Percentiles rank a stretch among this genome's conserved stretches.
Conservation (phyloP, 345 rosid genomes). For the Turritis glabra region DNA sequence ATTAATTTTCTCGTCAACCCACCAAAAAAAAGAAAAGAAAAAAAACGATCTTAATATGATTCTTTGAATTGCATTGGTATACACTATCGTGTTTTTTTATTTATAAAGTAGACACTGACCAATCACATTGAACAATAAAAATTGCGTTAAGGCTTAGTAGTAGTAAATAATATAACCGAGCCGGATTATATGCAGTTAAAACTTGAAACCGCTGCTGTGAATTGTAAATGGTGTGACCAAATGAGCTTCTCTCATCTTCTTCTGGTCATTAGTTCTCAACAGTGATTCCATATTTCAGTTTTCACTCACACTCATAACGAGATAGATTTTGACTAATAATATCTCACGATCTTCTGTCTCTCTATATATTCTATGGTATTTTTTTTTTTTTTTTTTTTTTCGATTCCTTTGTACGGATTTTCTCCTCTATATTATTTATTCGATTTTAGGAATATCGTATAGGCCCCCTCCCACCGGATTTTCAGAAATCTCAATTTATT, state of each 20-base stretch:
- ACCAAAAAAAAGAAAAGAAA: no score
- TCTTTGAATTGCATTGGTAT: no score
- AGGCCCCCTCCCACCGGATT: slow-evolving; percentile 60
- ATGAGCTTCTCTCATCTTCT: background rate
- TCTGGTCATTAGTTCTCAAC: background rate
- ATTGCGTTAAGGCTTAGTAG: no score
- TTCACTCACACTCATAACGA: background rate
- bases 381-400: background rate
- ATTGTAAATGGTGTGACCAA: background rate
- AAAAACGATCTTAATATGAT: background rate
- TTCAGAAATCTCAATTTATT: slow-evolving; percentile 44
- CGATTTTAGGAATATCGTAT: slow-evolving; percentile 26
- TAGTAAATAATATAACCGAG: no score
- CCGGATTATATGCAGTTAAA: background rate
- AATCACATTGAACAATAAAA: no score
- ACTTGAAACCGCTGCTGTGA: background rate
- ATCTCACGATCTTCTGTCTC: background rate
- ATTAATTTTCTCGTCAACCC: background rate
- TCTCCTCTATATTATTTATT: slow-evolving; percentile 35
- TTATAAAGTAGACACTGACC: no score
- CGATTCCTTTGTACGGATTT: slow-evolving; percentile 22
- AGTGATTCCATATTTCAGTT: background rate
- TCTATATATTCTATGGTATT: background rate
- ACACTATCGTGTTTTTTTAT: no score
- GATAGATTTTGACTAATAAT: slow-evolving; percentile 28